phyloP scores from a whole-genome alignment of 306 rosid genomes.

The Datisca glomerata region DNA sequence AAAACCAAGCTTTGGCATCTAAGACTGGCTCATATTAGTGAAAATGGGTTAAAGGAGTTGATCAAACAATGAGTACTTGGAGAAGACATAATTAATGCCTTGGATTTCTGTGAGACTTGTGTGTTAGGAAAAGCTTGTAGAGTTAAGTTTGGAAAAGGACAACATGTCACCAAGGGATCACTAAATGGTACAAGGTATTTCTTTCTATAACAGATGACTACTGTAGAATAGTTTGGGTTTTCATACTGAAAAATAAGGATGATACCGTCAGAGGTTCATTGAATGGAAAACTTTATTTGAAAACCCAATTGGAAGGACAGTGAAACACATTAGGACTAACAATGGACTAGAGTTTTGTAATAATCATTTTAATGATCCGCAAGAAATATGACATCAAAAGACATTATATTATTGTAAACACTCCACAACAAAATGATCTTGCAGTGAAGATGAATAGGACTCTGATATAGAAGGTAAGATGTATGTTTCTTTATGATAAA shows the following conservation, averaged over 20 bases:
- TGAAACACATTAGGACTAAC: background rate
- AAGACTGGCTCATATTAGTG: background rate
- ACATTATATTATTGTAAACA: background rate
- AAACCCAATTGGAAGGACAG: background rate
- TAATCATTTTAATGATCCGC: background rate
- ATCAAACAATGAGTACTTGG: background rate
- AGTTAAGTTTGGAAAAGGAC: background rate
- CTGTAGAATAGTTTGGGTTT: background rate
- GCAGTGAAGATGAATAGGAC: background rate
- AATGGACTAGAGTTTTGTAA: conserved; percentile 1
- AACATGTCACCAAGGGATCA: background rate
- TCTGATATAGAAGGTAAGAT: background rate
- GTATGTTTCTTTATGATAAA: background rate
- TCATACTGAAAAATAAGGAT: background rate
- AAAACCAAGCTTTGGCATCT: background rate
- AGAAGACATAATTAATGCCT: background rate
- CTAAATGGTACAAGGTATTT: background rate
- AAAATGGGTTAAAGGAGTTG: background rate
- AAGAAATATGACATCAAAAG: background rate
- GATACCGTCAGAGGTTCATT: background rate
- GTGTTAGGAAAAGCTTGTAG: background rate
- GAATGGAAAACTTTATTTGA: background rate
- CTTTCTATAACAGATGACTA: background rate
- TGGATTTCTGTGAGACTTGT: background rate
- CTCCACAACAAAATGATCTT: background rate